A percentile compares a stretch with the other conserved stretches of the same genome.
Conservation (phyloP, 441 rosid species). For the Brassica balearica region DNA sequence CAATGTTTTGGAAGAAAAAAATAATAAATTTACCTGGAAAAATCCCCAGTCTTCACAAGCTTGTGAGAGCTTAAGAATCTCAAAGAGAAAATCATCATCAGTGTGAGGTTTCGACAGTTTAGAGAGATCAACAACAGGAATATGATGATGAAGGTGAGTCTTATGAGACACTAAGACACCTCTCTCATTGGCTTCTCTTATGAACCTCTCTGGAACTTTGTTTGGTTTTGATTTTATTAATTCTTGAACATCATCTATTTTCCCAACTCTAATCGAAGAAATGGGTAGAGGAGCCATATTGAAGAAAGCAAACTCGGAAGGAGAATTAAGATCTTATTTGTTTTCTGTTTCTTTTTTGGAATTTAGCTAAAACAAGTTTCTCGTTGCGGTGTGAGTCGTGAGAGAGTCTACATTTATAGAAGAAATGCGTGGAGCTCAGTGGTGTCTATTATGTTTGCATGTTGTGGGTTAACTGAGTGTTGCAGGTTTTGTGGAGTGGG, state of each 20-base stretch:
- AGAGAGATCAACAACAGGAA: constrained; percentile 64
- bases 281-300: constrained; percentile 61
- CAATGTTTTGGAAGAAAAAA: not conserved
- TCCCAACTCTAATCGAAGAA: constrained; percentile 57
- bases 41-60: constrained; percentile 82
- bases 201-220: constrained; percentile 62
- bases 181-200: constrained; percentile 56
- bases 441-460: constrained; percentile 46
- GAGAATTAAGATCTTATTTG: not conserved
- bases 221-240: constrained; percentile 56
- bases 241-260: constrained; percentile 74
- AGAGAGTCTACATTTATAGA: constrained; percentile 41
- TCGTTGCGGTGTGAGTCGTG: constrained; percentile 25
- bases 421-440: constrained; percentile 37
- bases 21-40: constrained; percentile 56
- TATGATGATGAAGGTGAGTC: constrained; percentile 43
- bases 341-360: constrained; percentile 2
- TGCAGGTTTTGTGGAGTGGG: constrained; percentile 41
- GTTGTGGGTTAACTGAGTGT: constrained; percentile 42
- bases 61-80: constrained; percentile 52
- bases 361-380: constrained; percentile 22
- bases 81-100: constrained; percentile 46
- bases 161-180: constrained; percentile 39
- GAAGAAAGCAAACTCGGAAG: constrained; percentile 24
- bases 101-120: constrained; percentile 49